Conservation (phyloP, 2,329 filamentous ascomycete genomes). For the Penicillium freii region DNA sequence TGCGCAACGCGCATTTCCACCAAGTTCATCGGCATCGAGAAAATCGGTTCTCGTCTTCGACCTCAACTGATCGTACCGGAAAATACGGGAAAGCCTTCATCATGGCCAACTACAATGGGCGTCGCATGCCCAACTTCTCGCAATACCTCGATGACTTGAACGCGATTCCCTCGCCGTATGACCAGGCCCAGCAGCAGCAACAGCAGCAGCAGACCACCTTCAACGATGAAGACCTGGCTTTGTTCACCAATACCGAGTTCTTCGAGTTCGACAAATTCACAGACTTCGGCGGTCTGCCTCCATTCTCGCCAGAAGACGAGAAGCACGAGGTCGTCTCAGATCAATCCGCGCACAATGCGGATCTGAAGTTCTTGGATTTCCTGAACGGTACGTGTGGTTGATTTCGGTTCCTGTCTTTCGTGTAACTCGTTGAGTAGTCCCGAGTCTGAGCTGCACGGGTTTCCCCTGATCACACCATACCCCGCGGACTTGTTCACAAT, state of each 20-base stretch:
- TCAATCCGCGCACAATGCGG: slow-evolving; percentile 26
- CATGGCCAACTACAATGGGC: slow-evolving; percentile 74
- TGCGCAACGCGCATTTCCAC: slow-evolving; percentile 13
- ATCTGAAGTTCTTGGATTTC: slow-evolving; percentile 44
- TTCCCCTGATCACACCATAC: slow-evolving; percentile 16
- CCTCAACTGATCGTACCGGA: neutral
- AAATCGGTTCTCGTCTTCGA: neutral
- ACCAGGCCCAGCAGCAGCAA: slow-evolving; percentile 57
- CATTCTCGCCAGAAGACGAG: slow-evolving; percentile 35
- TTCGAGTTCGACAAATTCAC: slow-evolving; percentile 66
- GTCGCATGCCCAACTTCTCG: slow-evolving; percentile 81
- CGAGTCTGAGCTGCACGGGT: slow-evolving; percentile 7
- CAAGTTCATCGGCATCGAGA: slow-evolving; percentile 1
- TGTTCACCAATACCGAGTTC: slow-evolving; percentile 81
- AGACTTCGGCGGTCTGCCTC: slow-evolving; percentile 32
- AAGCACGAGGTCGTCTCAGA: slow-evolving; percentile 23
- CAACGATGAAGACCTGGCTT: slow-evolving; percentile 68
- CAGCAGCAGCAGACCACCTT: slow-evolving; percentile 59
- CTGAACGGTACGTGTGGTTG: slow-evolving; percentile 40
- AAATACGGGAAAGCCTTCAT: slow-evolving; percentile 7
- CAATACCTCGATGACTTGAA: slow-evolving; percentile 87
- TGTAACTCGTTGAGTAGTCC: slow-evolving; percentile 15
- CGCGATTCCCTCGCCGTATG: slow-evolving; percentile 62
- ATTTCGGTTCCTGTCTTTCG: slow-evolving; percentile 9
- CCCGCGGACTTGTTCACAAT: neutral